These are phyloP conservation scores for Diutina neorugosa DNA, from an alignment of 1,139 yeast genomes.

Conservation along the genomic window DNA sequence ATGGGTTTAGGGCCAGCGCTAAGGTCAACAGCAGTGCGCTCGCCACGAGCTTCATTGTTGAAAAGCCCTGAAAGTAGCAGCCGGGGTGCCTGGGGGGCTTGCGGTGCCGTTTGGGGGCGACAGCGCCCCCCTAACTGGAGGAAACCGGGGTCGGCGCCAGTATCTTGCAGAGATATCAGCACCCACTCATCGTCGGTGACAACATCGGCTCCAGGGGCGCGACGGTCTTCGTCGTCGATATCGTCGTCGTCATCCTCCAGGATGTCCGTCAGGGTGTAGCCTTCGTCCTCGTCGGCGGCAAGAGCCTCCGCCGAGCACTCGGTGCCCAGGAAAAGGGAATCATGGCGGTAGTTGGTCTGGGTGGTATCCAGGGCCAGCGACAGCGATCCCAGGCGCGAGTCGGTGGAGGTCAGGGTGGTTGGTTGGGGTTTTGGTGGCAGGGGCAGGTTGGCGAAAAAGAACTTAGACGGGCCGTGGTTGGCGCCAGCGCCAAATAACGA, in stretches of 20 bases:
- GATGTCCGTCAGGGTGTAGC: neutral
- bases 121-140: neutral
- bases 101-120: neutral
- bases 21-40: neutral
- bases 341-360: neutral
- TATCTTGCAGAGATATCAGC: neutral
- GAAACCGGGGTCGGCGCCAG: neutral
- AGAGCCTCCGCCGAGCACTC: neutral
- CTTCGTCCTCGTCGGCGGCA: neutral
- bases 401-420: neutral
- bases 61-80: conserved; percentile 1
- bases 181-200: conserved; percentile 1
- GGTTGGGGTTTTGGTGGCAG: neutral
- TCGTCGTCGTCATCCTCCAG: conserved; percentile 3
- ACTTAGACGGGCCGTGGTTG: neutral
- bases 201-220: neutral
- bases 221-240: neutral
- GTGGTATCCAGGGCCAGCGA: neutral
- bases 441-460: conserved; percentile 3
- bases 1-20: neutral
- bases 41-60: neutral
- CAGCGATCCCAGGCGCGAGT: neutral
- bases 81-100: neutral
- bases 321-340: neutral
- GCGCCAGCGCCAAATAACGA: conserved; percentile 4